Conservation (phyloP, 1,284 basidiomycete genomes). For the Heterobasidion occidentale region DNA sequence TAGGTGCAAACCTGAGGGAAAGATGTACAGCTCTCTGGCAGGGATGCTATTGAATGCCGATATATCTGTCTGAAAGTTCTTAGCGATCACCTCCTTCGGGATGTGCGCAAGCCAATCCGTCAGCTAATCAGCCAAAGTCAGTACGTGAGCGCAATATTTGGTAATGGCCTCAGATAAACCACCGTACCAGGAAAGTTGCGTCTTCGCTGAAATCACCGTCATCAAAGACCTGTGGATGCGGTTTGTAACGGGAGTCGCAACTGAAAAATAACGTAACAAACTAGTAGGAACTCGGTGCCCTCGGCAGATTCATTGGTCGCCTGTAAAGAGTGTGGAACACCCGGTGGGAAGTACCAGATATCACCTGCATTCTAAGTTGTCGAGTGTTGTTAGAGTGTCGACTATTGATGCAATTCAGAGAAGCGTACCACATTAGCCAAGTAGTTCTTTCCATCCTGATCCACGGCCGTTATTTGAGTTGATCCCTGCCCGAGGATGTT, state of each 20-base stretch:
- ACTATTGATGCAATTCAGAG: background rate
- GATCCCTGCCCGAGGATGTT: conserved; percentile 30
- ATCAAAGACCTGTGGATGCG: conserved; percentile 44
- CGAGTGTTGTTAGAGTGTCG: background rate
- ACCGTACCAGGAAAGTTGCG: conserved; percentile 51
- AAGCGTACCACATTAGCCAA: conserved; percentile 44
- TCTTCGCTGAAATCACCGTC: conserved; percentile 61
- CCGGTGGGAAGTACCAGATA: conserved; percentile 63
- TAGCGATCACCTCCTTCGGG: conserved; percentile 54
- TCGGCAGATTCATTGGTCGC: conserved; percentile 48
- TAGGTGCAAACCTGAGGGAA: conserved; percentile 40
- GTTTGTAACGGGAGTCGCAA: background rate
- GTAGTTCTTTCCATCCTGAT: conserved; percentile 54
- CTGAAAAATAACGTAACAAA: conserved; percentile 20
- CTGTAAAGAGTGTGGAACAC: conserved; percentile 48
- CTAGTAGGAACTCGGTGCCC: conserved; percentile 65
- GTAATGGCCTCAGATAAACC: background rate
- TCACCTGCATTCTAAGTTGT: conserved; percentile 23
- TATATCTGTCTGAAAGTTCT: conserved; percentile 56
- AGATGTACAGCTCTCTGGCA: conserved; percentile 56
- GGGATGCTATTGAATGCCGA: conserved; percentile 49
- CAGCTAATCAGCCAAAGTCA: conserved; percentile 23
- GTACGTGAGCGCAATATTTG: conserved; percentile 5
- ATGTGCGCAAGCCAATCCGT: conserved; percentile 65
- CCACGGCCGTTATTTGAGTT: conserved; percentile 52